Evolutionary conservation across 2,329 filamentous ascomycete genomes (phyloP).

Genomic region (Aspergillus vadensis): DNA sequence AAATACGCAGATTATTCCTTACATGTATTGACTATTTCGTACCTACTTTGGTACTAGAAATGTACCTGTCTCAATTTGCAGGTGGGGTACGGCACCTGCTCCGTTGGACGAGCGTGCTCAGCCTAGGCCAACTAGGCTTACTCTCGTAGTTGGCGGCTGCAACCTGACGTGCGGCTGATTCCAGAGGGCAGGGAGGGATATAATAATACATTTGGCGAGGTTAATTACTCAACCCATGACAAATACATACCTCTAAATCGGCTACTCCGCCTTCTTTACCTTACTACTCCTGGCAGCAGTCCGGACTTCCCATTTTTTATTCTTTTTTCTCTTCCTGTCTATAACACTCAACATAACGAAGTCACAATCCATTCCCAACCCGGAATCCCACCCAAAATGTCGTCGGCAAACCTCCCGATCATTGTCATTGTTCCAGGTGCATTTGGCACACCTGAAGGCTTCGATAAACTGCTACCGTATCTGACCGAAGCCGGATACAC

Average conservation of each 20-base stretch:
- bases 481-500: slow-evolving; percentile 9
- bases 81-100: neutral
- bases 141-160: neutral
- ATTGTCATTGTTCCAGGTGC: slow-evolving; percentile 10
- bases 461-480: slow-evolving; percentile 5
- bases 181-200: too few species aligned
- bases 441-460: slow-evolving; percentile 11
- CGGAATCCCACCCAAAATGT: neutral
- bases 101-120: too few species aligned
- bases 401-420: slow-evolving; percentile 2
- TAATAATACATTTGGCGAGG: too few species aligned
- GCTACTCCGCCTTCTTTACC: slow-evolving; percentile 2
- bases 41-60: neutral
- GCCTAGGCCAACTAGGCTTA: neutral
- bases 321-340: neutral
- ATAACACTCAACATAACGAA: neutral
- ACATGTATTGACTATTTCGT: neutral
- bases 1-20: neutral
- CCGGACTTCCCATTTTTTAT: neutral
- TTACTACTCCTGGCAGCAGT: slow-evolving; percentile 3
- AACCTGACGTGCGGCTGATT: neutral
- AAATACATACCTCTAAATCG: neutral
- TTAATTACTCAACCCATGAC: neutral
- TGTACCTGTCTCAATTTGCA: neutral
- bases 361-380: neutral